Evolutionary conservation across 2,329 filamentous ascomycete genomes (phyloP).

Genomic region (Neobulgaria alba): DNA sequence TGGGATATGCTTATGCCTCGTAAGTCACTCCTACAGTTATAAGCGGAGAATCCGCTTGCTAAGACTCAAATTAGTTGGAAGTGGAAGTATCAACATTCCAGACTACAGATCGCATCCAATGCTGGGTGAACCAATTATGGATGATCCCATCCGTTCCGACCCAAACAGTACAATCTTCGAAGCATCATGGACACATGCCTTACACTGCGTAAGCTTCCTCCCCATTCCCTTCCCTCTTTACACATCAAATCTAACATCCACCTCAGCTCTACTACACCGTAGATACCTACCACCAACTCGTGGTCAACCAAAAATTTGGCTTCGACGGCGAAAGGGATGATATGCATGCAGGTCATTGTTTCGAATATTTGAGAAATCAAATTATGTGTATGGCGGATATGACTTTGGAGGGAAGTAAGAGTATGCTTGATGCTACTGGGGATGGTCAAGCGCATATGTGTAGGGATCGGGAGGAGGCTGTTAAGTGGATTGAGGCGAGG

Average conservation of each 20-base stretch:
- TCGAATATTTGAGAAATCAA: slow-evolving; percentile 28
- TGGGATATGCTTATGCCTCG: slow-evolving; percentile 30
- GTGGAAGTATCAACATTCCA: slow-evolving; percentile 27
- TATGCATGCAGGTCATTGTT: slow-evolving; percentile 27
- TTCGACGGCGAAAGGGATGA: slow-evolving; percentile 24
- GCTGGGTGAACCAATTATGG: slow-evolving; percentile 26
- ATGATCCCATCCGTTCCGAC: slow-evolving; percentile 26
- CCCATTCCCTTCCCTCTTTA: neutral
- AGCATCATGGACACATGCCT: slow-evolving; percentile 29
- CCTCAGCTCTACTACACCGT: slow-evolving; percentile 26
- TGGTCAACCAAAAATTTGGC: slow-evolving; percentile 23
- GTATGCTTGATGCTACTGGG: slow-evolving; percentile 20
- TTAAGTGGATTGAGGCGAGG: slow-evolving; percentile 28
- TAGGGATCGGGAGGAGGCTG: slow-evolving; percentile 26
- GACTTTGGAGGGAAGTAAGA: slow-evolving; percentile 27
- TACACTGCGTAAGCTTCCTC: slow-evolving; percentile 23
- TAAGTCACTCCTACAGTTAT: slow-evolving; percentile 5
- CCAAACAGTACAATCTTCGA: slow-evolving; percentile 28
- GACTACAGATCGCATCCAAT: slow-evolving; percentile 26
- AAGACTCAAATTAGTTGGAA: slow-evolving; percentile 20
- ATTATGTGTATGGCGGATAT: slow-evolving; percentile 30
- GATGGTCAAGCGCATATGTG: slow-evolving; percentile 29
- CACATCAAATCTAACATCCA: neutral
- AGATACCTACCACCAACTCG: slow-evolving; percentile 29
- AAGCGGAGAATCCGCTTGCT: neutral